These are phyloP conservation scores for Corchorus capsularis DNA, from an alignment of 345 rosid genomes.

Conservation along the genomic window DNA sequence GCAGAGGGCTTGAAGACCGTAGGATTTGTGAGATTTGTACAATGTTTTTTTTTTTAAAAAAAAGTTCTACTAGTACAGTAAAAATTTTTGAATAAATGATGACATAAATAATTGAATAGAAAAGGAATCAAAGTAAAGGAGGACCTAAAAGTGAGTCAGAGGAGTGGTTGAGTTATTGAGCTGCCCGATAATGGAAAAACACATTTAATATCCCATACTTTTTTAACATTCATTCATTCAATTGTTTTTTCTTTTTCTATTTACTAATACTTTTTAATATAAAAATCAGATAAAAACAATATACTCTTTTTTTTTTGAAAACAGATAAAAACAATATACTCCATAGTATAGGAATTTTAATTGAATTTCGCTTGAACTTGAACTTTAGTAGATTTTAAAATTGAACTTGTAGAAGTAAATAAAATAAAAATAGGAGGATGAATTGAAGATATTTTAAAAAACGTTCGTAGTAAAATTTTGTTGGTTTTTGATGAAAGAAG, in stretches of 20 bases:
- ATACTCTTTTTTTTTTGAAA: no score
- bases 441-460: background rate
- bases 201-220: conserved; percentile 42
- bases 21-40: conserved; percentile 24
- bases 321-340: no score
- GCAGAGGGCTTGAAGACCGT: conserved; percentile 38
- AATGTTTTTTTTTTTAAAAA: background rate
- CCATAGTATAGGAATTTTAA: background rate
- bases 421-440: background rate
- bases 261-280: no score
- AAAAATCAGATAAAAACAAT: no score
- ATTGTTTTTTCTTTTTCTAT: background rate
- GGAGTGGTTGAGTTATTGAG: conserved; percentile 85
- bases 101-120: conserved; percentile 44
- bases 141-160: conserved; percentile 66
- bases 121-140: conserved; percentile 66
- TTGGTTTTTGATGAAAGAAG: conserved; percentile 27
- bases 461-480: background rate
- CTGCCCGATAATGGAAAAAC: conserved; percentile 53
- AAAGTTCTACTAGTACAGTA: conserved; percentile 16
- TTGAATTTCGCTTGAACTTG: background rate
- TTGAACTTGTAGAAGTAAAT: background rate
- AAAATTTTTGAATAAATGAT: conserved; percentile 27
- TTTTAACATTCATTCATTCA: conserved; percentile 8
- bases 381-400: no score